Evolutionary conservation across 106 monocot species (phyloP).

Genomic region (Apostasia ramifera): DNA sequence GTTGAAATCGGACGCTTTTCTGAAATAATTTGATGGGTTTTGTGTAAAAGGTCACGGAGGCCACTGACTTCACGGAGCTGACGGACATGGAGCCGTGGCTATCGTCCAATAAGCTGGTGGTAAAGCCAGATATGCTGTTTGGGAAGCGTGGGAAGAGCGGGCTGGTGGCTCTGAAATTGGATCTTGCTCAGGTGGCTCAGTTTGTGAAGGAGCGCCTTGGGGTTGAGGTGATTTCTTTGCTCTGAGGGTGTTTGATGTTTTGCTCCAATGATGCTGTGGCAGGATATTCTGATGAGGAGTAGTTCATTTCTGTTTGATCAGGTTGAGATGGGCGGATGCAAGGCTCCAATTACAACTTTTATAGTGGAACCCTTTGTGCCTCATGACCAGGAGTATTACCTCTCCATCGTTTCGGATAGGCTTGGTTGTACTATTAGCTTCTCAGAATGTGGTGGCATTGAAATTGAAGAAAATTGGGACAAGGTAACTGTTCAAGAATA

Average conservation of each 20-base stretch:
- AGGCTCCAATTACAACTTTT: conserved; percentile 96
- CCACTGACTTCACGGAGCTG: conserved; percentile 68
- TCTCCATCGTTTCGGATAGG: conserved; percentile 85
- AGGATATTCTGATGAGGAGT: not conserved
- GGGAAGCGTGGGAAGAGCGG: conserved; percentile 99
- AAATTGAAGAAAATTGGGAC: conserved; percentile 98
- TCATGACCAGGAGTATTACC: conserved; percentile 86
- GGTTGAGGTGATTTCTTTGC: conserved; percentile 41
- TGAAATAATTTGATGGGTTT: not conserved
- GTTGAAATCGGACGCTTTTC: not conserved
- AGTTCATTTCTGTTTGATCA: conserved; percentile 12
- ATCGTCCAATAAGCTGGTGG: conserved; percentile 76
- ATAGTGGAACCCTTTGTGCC: conserved; percentile 93
- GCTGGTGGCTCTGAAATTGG: conserved; percentile 78
- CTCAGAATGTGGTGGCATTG: conserved; percentile 96
- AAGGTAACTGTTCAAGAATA: conserved; percentile 35
- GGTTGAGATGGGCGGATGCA: conserved; percentile 99
- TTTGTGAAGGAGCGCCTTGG: conserved; percentile 86
- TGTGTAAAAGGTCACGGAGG: conserved; percentile 50
- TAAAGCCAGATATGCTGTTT: conserved; percentile 97
- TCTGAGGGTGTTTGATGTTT: not conserved
- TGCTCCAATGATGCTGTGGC: not conserved
- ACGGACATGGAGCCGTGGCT: conserved; percentile 73
- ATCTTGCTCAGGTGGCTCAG: conserved; percentile 65
- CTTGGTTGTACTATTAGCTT: conserved; percentile 86